phyloP scores from a whole-genome alignment of 305 asterid genomes.

The Euphrasia arctica region DNA sequence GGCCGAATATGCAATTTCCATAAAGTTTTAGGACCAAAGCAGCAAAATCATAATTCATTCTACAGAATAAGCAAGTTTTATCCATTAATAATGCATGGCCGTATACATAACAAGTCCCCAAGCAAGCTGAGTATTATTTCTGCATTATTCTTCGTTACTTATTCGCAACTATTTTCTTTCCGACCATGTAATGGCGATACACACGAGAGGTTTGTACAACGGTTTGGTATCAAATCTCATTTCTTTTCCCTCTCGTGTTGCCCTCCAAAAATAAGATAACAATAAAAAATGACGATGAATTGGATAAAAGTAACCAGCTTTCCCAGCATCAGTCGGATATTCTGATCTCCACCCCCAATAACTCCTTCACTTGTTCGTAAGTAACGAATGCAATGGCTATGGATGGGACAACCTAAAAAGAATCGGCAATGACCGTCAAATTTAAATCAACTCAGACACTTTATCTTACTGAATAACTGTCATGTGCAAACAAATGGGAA shows the following conservation, averaged over 20 bases:
- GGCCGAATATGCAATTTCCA: neutral
- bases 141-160: conserved; percentile 28
- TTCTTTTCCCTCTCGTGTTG: conserved; percentile 34
- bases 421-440: conserved; percentile 22
- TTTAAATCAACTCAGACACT: neutral
- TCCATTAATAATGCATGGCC: conserved; percentile 25
- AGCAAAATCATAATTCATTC: neutral
- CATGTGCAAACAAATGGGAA: neutral
- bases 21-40: neutral
- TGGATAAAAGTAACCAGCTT: conserved; percentile 21
- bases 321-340: conserved; percentile 59
- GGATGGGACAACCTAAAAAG: conserved; percentile 80
- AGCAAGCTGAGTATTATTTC: conserved; percentile 29
- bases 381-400: conserved; percentile 92
- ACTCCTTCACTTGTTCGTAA: conserved; percentile 83
- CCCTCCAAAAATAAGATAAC: conserved; percentile 37
- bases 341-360: conserved; percentile 74
- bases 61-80: conserved; percentile 8
- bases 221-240: conserved; percentile 16
- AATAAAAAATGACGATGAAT: neutral
- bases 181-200: conserved; percentile 13
- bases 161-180: conserved; percentile 21
- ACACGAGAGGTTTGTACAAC: conserved; percentile 24
- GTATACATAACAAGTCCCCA: conserved; percentile 18
- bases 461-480: conserved; percentile 3